Conservation (phyloP, 2,329 filamentous ascomycete species). For the Boeremia exigua region DNA sequence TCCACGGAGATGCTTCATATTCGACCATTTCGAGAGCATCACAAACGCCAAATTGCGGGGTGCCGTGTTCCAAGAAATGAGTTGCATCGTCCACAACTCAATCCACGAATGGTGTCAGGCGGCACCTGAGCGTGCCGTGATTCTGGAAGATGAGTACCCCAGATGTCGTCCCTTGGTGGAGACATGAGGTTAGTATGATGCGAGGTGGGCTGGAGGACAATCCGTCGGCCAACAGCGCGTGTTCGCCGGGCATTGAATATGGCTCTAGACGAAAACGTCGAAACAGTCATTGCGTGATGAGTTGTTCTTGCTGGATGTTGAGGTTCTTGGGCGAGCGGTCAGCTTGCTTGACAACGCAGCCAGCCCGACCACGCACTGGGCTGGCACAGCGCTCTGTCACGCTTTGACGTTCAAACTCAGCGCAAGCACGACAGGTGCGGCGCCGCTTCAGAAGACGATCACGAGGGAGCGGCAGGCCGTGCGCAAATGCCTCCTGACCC, state of each 20-base stretch:
- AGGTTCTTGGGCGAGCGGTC: constrained; percentile 8
- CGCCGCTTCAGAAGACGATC: constrained; percentile 30
- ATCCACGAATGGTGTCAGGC: constrained; percentile 22
- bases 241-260: constrained; percentile 7
- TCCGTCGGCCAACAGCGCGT: constrained; percentile 26
- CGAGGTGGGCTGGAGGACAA: constrained; percentile 10
- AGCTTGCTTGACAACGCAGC: constrained; percentile 9
- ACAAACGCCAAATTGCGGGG: constrained; percentile 39
- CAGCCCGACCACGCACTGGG: neutral
- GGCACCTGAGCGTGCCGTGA: constrained; percentile 24
- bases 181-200: constrained; percentile 23
- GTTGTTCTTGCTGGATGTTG: neutral
- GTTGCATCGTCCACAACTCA: neutral
- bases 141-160: constrained; percentile 18
- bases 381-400: constrained; percentile 10
- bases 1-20: constrained; percentile 43
- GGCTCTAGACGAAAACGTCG: neutral
- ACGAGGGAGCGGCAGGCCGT: constrained; percentile 39
- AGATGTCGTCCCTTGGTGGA: constrained; percentile 28
- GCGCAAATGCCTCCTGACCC: constrained; percentile 42
- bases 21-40: constrained; percentile 21
- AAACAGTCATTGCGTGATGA: constrained; percentile 11
- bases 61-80: constrained; percentile 5
- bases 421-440: constrained; percentile 12
- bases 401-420: constrained; percentile 18